Percentiles rank a stretch among this genome's conserved stretches.
Conservation (phyloP, 1,284 basidiomycete genomes). For the Boletus subluridellus region DNA sequence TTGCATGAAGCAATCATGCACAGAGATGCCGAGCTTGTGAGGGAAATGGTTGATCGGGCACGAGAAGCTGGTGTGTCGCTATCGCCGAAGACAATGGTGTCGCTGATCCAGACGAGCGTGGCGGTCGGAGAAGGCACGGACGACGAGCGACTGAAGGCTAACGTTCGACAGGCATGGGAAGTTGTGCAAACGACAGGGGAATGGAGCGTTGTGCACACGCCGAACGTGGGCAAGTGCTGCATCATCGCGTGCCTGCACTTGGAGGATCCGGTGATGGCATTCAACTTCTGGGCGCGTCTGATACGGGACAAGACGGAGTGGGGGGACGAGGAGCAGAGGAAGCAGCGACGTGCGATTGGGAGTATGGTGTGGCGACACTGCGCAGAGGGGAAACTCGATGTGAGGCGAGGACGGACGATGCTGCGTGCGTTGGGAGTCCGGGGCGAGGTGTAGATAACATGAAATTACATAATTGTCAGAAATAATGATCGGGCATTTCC, state of each 20-base stretch:
- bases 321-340: constrained; percentile 45
- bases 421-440: constrained; percentile 32
- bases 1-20: constrained; percentile 52
- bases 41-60: constrained; percentile 42
- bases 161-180: constrained; percentile 43
- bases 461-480: neutral
- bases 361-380: constrained; percentile 33
- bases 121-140: constrained; percentile 26
- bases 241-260: constrained; percentile 48
- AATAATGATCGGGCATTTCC: neutral
- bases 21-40: constrained; percentile 44
- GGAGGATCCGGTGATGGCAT: constrained; percentile 50
- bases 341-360: constrained; percentile 42
- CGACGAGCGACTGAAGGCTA: constrained; percentile 27
- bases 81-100: constrained; percentile 46
- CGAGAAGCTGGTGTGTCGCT: constrained; percentile 37
- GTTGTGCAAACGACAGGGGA: constrained; percentile 42
- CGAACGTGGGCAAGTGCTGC: constrained; percentile 50
- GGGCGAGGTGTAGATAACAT: constrained; percentile 6
- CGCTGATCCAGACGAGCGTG: constrained; percentile 47
- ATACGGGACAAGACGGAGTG: constrained; percentile 48
- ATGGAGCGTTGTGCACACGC: constrained; percentile 38
- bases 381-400: constrained; percentile 31
- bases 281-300: constrained; percentile 55
- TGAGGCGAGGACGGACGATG: constrained; percentile 34